phyloP scores from a whole-genome alignment of 2,329 filamentous ascomycete genomes.

The Pezicula carpinea region DNA sequence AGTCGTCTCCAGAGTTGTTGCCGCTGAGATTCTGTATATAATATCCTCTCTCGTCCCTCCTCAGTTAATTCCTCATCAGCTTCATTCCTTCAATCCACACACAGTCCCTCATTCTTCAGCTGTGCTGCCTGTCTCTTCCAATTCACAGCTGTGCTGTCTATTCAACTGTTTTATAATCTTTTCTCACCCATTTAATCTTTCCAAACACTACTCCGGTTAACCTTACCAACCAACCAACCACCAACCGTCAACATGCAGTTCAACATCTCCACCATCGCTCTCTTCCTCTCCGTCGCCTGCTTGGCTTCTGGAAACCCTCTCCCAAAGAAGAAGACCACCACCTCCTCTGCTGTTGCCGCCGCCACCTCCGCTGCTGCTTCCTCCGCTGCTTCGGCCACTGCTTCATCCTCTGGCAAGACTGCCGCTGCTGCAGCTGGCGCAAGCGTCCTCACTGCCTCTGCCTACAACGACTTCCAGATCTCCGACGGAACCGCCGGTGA shows the following conservation, averaged over 20 bases:
- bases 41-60: background rate
- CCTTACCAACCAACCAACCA: constrained; percentile 2
- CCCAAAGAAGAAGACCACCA: constrained; percentile 15
- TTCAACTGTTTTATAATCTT: constrained; percentile 17
- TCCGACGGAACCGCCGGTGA: constrained; percentile 41
- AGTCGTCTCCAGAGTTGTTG: background rate
- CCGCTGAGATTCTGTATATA: background rate
- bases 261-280: constrained; percentile 23
- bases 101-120: background rate
- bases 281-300: constrained; percentile 10
- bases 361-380: constrained; percentile 7
- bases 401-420: constrained; percentile 4
- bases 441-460: constrained; percentile 29
- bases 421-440: constrained; percentile 13
- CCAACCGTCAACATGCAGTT: constrained; percentile 29
- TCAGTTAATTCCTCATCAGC: constrained; percentile 1
- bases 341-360: constrained; percentile 6
- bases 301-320: constrained; percentile 28
- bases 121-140: constrained; percentile 1
- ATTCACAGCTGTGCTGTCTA: constrained; percentile 26
- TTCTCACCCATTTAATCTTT: constrained; percentile 11
- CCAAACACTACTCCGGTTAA: constrained; percentile 8
- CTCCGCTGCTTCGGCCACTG: constrained; percentile 6
- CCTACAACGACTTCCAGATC: constrained; percentile 43
- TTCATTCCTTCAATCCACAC: background rate